Evolutionary conservation across 495 filamentous ascomycete species (phyloP), one percentile per base, ranked within the genome.

Genomic region (Penicillium paxilli): DNA sequence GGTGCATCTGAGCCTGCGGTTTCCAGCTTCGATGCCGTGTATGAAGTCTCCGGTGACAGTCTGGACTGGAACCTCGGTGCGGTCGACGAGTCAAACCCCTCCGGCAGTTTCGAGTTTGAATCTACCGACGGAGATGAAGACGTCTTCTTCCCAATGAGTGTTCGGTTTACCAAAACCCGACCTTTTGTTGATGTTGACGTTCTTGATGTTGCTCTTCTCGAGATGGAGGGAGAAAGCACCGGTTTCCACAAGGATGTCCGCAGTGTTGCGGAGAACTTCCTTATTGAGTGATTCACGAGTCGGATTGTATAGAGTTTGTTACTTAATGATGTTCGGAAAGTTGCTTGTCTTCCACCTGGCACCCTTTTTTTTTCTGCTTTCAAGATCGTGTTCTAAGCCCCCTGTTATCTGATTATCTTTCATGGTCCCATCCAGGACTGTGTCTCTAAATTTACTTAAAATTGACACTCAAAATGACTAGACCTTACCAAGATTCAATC

Each of bases 81-180:
- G 19, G 84, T 98, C 42, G 86, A 89, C 62, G 87, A 91, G 52
- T 84, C 83, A 20, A 95, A 95, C 64, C 67, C 85, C 2, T 89
- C 80, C 21, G 93, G 93, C 17, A 85, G 86, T 25, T 98, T 98
- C 61, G 93, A 97, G 66, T 96, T 97, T 55, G 93, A 97, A 72
- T 89, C 91, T 14, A 84, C 88, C 44, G 90, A 90, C 24, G 84
- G 85, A 40, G 78, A 82, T 58, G 93, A 96, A 69, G 84, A 86
- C 49, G 91, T 95, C 55, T 97, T 97, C 74, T 98, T 98, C 85
- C 93, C 93, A 1, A 97, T 98, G 92, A 85, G 81, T 42, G 88
- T 97, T 25, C 84, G 83, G 23, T 98, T 98, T 76, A 84, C 87
- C 28, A 96, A 96, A 77, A 80, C 85, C 35, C 84, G 78, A 47